Evolutionary conservation across 2,329 filamentous ascomycete species (phyloP).

Genomic region (Xylariaceae sp.): DNA sequence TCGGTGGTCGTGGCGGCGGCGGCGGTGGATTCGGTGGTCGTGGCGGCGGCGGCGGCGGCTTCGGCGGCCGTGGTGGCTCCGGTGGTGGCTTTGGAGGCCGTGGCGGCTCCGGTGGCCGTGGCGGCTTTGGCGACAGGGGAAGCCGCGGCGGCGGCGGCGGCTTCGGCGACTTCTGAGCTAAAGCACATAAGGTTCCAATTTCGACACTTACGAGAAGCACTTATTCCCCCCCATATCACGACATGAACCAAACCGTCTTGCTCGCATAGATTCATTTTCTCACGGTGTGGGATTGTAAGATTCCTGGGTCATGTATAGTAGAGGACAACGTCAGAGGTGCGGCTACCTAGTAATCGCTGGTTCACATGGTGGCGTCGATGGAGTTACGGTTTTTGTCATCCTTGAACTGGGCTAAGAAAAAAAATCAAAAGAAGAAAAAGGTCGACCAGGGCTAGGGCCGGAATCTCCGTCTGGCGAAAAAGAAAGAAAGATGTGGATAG

Average conservation of each 20-base stretch:
- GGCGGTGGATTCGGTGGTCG: conserved; percentile 2
- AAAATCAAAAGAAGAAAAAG: conserved; percentile 1
- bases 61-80: background rate
- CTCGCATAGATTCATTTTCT: conserved; percentile 2
- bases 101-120: background rate
- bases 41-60: background rate
- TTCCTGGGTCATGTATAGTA: conserved; percentile 9
- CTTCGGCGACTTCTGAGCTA: conserved; percentile 9
- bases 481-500: conserved; percentile 2
- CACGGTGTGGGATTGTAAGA: conserved; percentile 10
- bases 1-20: conserved; percentile 3
- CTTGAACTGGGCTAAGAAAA: conserved; percentile 12
- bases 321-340: conserved; percentile 6
- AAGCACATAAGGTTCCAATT: background rate
- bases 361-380: conserved; percentile 16
- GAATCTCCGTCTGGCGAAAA: conserved; percentile 7
- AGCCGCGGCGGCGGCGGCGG: background rate
- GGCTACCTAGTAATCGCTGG: conserved; percentile 6
- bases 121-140: background rate
- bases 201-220: conserved; percentile 4
- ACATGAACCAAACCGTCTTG: background rate
- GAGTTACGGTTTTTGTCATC: conserved; percentile 22
- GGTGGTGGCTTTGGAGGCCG: conserved; percentile 1
- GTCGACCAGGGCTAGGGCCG: conserved; percentile 13
- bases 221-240: background rate